A percentile compares a stretch with the other conserved stretches of the same genome.
phyloP scores from a whole-genome alignment of 1,284 basidiomycete genomes.

The Boletus sp. region DNA sequence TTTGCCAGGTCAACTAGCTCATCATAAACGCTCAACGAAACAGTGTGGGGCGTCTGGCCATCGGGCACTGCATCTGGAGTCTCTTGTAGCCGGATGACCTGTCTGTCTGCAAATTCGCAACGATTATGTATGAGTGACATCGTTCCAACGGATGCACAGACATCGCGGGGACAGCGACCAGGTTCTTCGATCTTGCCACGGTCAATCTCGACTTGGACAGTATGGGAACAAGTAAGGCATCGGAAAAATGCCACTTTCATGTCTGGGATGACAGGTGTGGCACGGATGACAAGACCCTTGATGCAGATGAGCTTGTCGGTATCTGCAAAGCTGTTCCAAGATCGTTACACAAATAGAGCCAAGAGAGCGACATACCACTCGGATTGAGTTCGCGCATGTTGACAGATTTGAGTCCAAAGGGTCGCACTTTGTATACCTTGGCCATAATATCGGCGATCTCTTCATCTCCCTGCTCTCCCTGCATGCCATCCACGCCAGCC shows the following conservation, averaged over 20 bases:
- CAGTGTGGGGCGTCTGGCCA: constrained; percentile 97
- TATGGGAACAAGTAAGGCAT: constrained; percentile 93
- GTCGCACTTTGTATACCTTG: constrained; percentile 87
- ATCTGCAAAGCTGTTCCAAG: constrained; percentile 47
- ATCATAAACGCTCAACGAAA: constrained; percentile 93
- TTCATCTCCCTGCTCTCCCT: constrained; percentile 66
- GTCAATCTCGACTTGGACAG: constrained; percentile 92
- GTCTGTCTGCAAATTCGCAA: constrained; percentile 92
- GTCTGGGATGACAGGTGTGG: constrained; percentile 96
- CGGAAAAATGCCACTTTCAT: constrained; percentile 99
- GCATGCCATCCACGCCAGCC: constrained; percentile 63
- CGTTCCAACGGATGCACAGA: constrained; percentile 82
- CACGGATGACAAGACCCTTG: constrained; percentile 96
- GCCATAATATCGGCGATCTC: constrained; percentile 79
- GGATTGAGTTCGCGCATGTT: constrained; percentile 94
- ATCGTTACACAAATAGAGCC: not conserved
- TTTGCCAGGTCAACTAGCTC: constrained; percentile 94
- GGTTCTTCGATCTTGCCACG: constrained; percentile 95
- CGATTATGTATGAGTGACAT: constrained; percentile 97
- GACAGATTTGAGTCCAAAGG: constrained; percentile 77
- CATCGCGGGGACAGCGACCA: constrained; percentile 84
- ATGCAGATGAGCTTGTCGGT: constrained; percentile 95
- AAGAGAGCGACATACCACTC: constrained; percentile 50
- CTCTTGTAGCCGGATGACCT: constrained; percentile 93
- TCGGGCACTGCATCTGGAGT: constrained; percentile 97